Percentiles rank a stretch among this genome's conserved stretches.
phyloP scores from a whole-genome alignment of 495 filamentous ascomycete species.

The Neurospora tetraspora region DNA sequence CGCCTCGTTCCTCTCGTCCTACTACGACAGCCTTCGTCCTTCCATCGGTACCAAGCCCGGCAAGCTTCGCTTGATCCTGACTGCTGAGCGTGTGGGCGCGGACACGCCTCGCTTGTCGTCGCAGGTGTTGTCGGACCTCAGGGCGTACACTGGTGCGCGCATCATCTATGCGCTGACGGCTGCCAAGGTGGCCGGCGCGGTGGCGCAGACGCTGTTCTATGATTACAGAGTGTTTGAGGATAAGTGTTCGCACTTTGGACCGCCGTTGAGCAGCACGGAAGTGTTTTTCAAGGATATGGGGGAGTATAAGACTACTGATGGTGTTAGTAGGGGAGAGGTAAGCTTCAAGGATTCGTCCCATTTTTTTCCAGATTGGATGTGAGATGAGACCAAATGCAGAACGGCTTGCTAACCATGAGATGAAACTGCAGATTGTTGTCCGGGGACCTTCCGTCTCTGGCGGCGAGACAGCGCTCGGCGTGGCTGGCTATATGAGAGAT shows the following conservation, averaged over 20 bases:
- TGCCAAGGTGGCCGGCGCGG: conserved; percentile 71
- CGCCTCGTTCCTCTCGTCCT: conserved; percentile 49
- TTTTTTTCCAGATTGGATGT: not conserved
- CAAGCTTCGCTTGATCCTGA: conserved; percentile 66
- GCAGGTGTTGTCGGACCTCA: conserved; percentile 62
- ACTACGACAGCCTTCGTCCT: conserved; percentile 49
- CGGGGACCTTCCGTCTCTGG: conserved; percentile 59
- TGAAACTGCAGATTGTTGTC: conserved; percentile 44
- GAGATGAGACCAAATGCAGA: not conserved
- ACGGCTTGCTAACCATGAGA: not conserved
- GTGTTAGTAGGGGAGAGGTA: conserved; percentile 54
- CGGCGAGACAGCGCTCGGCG: conserved; percentile 47
- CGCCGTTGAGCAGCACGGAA: conserved; percentile 71
- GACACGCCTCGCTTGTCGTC: conserved; percentile 49
- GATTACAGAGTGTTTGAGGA: conserved; percentile 65
- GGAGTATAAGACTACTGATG: conserved; percentile 48
- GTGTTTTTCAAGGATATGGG: conserved; percentile 55
- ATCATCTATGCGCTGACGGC: conserved; percentile 80
- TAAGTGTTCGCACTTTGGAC: conserved; percentile 64
- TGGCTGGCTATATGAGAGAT: conserved; percentile 43
- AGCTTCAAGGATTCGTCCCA: conserved; percentile 3
- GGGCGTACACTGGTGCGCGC: conserved; percentile 68
- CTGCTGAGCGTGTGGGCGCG: conserved; percentile 47
- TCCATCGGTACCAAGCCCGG: conserved; percentile 54
- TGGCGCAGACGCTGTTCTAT: conserved; percentile 72